phyloP scores from a whole-genome alignment of 2,329 filamentous ascomycete species.

The Fusarium mangiferae region DNA sequence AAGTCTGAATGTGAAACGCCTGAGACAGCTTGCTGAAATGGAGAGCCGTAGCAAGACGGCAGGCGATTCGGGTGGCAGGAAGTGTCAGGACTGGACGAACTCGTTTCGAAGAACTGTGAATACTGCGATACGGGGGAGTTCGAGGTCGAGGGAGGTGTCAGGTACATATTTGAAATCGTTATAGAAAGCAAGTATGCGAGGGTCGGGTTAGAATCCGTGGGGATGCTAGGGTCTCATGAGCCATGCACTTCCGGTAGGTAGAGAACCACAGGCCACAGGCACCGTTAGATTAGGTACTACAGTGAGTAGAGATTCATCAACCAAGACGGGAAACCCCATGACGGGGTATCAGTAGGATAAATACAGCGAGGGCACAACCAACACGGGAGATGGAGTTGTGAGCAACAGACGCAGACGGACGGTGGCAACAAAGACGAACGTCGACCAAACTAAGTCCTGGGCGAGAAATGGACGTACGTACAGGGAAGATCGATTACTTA shows the following conservation, averaged over 20 bases:
- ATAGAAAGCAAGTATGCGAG: slow-evolving; percentile 34
- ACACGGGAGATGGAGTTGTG: slow-evolving; percentile 25
- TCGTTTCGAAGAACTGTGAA: slow-evolving; percentile 37
- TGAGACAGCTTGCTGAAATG: slow-evolving; percentile 53
- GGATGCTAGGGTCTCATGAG: slow-evolving; percentile 41
- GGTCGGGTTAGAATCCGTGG: slow-evolving; percentile 42
- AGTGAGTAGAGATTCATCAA: slow-evolving; percentile 39
- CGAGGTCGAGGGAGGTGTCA: slow-evolving; percentile 60
- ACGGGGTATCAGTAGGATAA: slow-evolving; percentile 37
- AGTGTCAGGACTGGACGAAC: slow-evolving; percentile 48
- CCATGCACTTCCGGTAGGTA: slow-evolving; percentile 35
- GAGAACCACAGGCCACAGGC: slow-evolving; percentile 23
- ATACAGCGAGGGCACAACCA: slow-evolving; percentile 33
- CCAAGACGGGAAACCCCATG: slow-evolving; percentile 32
- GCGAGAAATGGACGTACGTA: slow-evolving; percentile 20
- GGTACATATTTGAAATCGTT: slow-evolving; percentile 57
- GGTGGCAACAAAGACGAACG: slow-evolving; percentile 38
- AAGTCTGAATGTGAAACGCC: slow-evolving; percentile 57
- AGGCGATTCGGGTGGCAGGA: slow-evolving; percentile 47
- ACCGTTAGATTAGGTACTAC: slow-evolving; percentile 29
- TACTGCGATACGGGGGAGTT: slow-evolving; percentile 53
- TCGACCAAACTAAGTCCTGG: slow-evolving; percentile 22
- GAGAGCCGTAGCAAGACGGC: slow-evolving; percentile 58
- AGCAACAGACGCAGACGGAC: slow-evolving; percentile 29
- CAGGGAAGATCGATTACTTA: slow-evolving; percentile 40